These are phyloP conservation scores for Lathyrus sativus DNA, from an alignment of 306 rosid species.

Conservation along the genomic window DNA sequence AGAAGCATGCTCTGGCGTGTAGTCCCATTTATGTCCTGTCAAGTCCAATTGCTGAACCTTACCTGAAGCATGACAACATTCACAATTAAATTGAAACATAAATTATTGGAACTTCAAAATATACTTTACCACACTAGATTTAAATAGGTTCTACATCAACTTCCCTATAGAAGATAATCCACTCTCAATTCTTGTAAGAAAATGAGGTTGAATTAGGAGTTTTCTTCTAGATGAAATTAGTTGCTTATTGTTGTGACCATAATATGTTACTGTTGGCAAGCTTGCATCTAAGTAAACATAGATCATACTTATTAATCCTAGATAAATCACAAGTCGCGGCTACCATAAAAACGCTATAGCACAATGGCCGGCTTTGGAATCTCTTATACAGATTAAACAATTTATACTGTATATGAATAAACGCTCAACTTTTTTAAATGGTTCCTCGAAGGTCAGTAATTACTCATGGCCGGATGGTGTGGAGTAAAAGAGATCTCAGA, in stretches of 20 bases:
- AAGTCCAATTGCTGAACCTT: slow-evolving; percentile 65
- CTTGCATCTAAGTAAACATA: background rate
- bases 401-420: background rate
- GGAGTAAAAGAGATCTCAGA: background rate
- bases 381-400: slow-evolving; percentile 1
- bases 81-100: slow-evolving; percentile 23
- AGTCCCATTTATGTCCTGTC: slow-evolving; percentile 66
- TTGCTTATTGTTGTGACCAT: slow-evolving; percentile 1
- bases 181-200: slow-evolving; percentile 4
- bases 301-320: background rate
- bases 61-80: slow-evolving; percentile 53
- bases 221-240: slow-evolving; percentile 8
- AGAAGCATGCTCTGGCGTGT: slow-evolving; percentile 45
- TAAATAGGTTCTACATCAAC: slow-evolving; percentile 5
- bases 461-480: background rate
- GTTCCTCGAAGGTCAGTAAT: background rate
- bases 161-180: slow-evolving; percentile 5
- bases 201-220: slow-evolving; percentile 32
- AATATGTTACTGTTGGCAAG: background rate
- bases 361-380: background rate
- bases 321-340: background rate
- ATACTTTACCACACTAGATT: slow-evolving; percentile 20
- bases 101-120: slow-evolving; percentile 20
- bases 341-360: background rate
- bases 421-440: background rate